These are phyloP conservation scores for Coemansia sp. DNA, from an alignment of 192 early-diverging fungal genomes.

Conservation along the genomic window DNA sequence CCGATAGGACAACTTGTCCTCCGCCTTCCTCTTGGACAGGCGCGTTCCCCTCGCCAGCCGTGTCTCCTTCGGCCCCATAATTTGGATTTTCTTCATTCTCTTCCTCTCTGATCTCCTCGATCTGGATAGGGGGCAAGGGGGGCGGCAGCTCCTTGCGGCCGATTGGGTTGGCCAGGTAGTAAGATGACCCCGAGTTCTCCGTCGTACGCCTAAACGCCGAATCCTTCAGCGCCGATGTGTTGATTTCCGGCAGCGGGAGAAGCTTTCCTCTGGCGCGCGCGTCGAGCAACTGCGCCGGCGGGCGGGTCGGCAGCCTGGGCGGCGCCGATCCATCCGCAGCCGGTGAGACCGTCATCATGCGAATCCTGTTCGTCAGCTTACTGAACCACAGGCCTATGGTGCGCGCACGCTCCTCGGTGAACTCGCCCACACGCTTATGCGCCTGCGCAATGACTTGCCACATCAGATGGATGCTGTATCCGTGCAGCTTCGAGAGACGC, in stretches of 20 bases:
- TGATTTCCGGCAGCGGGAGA: slow-evolving; percentile 40
- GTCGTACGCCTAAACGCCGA: slow-evolving; percentile 21
- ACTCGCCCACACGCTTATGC: slow-evolving; percentile 20
- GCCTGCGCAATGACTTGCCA: slow-evolving; percentile 55
- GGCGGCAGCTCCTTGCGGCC: background rate
- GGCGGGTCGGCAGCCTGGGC: slow-evolving; percentile 35
- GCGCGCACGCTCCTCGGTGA: slow-evolving; percentile 33
- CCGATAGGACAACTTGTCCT: background rate
- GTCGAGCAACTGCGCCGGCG: slow-evolving; percentile 44
- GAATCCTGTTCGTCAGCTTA: slow-evolving; percentile 48
- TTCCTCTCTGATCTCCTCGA: background rate
- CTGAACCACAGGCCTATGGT: slow-evolving; percentile 37
- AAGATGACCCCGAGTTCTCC: slow-evolving; percentile 36
- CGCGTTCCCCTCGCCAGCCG: background rate
- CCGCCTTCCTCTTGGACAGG: background rate
- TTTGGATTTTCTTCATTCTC: background rate
- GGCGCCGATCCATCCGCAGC: slow-evolving; percentile 53
- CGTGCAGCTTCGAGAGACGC: slow-evolving; percentile 51
- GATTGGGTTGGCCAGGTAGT: slow-evolving; percentile 41
- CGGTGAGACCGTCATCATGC: slow-evolving; percentile 51
- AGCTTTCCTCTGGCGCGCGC: slow-evolving; percentile 28
- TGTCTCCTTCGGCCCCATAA: background rate
- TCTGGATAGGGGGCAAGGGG: background rate
- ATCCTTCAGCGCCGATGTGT: slow-evolving; percentile 35
- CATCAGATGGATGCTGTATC: slow-evolving; percentile 53